Percentiles rank a stretch among this genome's conserved stretches.
Evolutionary conservation across 2,329 filamentous ascomycete genomes (phyloP).

Genomic region (Exutisphaerella laricina): DNA sequence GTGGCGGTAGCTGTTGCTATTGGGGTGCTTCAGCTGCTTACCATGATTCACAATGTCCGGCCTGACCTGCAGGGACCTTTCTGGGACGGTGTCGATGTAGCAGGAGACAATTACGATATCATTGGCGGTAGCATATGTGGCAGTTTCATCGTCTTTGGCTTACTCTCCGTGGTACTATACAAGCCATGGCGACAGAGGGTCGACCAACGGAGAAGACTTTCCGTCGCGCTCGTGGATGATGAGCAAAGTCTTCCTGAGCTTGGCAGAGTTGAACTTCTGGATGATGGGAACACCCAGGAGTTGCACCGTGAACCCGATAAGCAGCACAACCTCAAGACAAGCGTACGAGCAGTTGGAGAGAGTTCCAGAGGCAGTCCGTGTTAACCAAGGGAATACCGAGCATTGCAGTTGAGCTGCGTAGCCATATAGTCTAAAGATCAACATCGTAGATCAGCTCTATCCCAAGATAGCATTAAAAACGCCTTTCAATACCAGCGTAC

Average conservation of each 20-base stretch:
- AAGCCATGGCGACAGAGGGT: constrained; percentile 67
- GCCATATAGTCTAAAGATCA: background rate
- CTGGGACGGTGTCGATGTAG: constrained; percentile 77
- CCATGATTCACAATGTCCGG: constrained; percentile 64
- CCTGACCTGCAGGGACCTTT: constrained; percentile 69
- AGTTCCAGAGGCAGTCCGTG: constrained; percentile 5
- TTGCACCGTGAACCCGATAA: constrained; percentile 9
- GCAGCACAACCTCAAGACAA: constrained; percentile 9
- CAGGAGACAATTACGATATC: constrained; percentile 76
- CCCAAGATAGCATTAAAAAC: background rate
- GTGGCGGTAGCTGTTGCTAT: constrained; percentile 81
- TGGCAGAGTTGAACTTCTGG: constrained; percentile 13
- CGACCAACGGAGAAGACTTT: constrained; percentile 32
- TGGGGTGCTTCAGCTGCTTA: constrained; percentile 77
- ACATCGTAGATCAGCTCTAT: background rate
- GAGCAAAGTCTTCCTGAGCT: constrained; percentile 1
- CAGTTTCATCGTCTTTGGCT: constrained; percentile 71
- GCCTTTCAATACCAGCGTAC: constrained; percentile 4
- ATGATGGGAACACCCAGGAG: constrained; percentile 5
- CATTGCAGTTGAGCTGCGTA: background rate
- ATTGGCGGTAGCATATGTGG: constrained; percentile 84
- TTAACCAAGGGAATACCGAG: background rate
- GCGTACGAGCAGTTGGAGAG: constrained; percentile 13
- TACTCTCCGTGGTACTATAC: constrained; percentile 68
- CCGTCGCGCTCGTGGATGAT: constrained; percentile 3